phyloP scores from a whole-genome alignment of 148 eudicot species.

The Simmondsia chinensis region DNA sequence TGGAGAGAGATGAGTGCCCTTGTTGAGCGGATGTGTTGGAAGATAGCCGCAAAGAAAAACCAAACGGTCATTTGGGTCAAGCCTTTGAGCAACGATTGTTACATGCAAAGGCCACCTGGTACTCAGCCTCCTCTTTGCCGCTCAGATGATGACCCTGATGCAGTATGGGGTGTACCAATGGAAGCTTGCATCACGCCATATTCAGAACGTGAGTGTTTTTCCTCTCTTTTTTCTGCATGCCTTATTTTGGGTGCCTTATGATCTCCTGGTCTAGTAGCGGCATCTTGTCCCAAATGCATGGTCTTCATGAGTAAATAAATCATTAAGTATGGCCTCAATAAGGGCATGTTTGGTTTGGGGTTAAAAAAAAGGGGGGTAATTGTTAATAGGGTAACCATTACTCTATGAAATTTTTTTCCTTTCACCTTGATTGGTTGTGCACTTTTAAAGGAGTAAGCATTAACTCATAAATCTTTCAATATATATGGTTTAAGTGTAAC shows the following conservation, averaged over 20 bases:
- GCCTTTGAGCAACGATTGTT: conserved; percentile 90
- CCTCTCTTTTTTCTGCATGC: too few species aligned
- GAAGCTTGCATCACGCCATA: conserved; percentile 95
- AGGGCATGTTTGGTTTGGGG: too few species aligned
- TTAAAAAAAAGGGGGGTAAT: too few species aligned
- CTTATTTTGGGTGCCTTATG: not conserved
- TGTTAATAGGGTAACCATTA: too few species aligned
- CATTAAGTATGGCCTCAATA: too few species aligned
- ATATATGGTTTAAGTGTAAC: too few species aligned
- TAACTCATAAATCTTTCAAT: too few species aligned
- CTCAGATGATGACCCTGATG: conserved; percentile 84
- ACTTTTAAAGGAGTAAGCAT: too few species aligned
- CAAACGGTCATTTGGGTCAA: conserved; percentile 98
- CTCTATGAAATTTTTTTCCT: too few species aligned
- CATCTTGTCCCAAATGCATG: not conserved
- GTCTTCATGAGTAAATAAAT: too few species aligned
- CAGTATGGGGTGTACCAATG: conserved; percentile 74
- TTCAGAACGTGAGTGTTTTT: conserved; percentile 74
- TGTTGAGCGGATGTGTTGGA: conserved; percentile 98
- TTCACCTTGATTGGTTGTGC: too few species aligned
- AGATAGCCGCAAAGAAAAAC: conserved; percentile 74
- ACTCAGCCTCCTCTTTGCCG: conserved; percentile 91
- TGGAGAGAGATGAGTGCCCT: conserved; percentile 98
- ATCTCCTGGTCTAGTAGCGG: not conserved
- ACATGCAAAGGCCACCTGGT: conserved; percentile 71